These are phyloP conservation scores for Arxiozyma slooffiae DNA, from an alignment of 1,139 yeast genomes.

Conservation along the genomic window DNA sequence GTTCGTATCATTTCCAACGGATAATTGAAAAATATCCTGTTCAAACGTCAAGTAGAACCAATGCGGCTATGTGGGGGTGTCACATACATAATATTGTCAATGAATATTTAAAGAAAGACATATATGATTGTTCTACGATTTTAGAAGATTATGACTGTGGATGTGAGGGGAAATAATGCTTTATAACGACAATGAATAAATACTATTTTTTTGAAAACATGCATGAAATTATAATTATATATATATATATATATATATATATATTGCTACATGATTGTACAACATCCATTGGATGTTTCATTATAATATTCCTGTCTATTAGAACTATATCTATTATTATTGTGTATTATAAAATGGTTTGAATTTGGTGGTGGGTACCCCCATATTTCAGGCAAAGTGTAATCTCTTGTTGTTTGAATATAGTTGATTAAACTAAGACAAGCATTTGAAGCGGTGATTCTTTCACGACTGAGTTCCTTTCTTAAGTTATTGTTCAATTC, in stretches of 20 bases:
- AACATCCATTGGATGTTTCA: slow-evolving; percentile 8
- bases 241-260: background rate
- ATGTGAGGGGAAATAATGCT: slow-evolving; percentile 55
- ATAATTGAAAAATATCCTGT: slow-evolving; percentile 70
- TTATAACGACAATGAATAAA: too few relatives aligned
- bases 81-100: slow-evolving; percentile 85
- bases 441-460: slow-evolving; percentile 63
- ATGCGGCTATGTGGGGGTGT: slow-evolving; percentile 95
- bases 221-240: background rate
- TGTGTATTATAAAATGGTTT: slow-evolving; percentile 35
- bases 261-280: slow-evolving; percentile 5
- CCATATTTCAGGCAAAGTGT: slow-evolving; percentile 45
- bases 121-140: slow-evolving; percentile 75
- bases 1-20: slow-evolving; percentile 81
- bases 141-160: slow-evolving; percentile 94
- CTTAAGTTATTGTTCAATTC: slow-evolving; percentile 50
- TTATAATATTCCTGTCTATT: background rate
- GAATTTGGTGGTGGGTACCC: slow-evolving; percentile 39
- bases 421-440: slow-evolving; percentile 41
- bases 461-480: slow-evolving; percentile 44
- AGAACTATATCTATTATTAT: background rate
- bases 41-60: slow-evolving; percentile 63
- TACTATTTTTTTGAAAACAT: background rate
- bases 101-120: slow-evolving; percentile 54
- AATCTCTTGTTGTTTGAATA: slow-evolving; percentile 43